Conservation (phyloP, 2,329 filamentous ascomycete genomes). For the Diplodia mutila region DNA sequence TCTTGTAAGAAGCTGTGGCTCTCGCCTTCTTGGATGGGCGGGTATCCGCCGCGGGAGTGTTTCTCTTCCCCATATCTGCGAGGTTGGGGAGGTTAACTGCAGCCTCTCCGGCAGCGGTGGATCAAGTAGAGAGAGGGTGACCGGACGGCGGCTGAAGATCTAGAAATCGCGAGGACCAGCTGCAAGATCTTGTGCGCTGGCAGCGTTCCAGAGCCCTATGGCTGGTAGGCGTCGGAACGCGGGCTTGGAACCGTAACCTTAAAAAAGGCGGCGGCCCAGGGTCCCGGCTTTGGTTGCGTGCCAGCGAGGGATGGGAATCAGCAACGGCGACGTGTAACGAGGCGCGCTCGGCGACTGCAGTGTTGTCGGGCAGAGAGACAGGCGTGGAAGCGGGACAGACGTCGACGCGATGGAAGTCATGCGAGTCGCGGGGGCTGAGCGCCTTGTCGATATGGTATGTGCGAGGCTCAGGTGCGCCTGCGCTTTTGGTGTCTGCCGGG, state of each 20-base stretch:
- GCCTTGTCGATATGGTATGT: conserved; percentile 3
- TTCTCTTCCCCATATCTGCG: conserved; percentile 5
- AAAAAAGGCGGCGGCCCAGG: conserved; percentile 11
- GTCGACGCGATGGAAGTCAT: not conserved
- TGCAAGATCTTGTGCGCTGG: not conserved
- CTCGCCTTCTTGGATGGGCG: not conserved
- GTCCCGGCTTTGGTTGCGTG: not conserved
- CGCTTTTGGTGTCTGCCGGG: not conserved
- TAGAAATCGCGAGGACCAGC: not conserved
- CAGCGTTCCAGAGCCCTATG: conserved; percentile 6
- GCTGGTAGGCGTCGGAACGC: conserved; percentile 13
- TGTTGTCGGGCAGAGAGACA: not conserved
- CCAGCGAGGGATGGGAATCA: not conserved
- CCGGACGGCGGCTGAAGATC: not conserved
- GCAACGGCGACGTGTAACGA: not conserved
- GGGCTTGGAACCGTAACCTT: conserved; percentile 16
- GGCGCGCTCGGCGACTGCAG: not conserved
- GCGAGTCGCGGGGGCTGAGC: conserved; percentile 2
- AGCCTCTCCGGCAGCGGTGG: not conserved
- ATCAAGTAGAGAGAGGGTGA: not conserved
- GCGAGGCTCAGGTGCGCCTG: conserved; percentile 14
- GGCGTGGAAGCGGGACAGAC: not conserved
- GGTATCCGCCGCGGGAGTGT: not conserved
- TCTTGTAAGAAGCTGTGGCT: not conserved
- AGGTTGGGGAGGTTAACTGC: not conserved